phyloP scores from a whole-genome alignment of 2,329 filamentous ascomycete species.

The Neopestalotiopsis clavispora region DNA sequence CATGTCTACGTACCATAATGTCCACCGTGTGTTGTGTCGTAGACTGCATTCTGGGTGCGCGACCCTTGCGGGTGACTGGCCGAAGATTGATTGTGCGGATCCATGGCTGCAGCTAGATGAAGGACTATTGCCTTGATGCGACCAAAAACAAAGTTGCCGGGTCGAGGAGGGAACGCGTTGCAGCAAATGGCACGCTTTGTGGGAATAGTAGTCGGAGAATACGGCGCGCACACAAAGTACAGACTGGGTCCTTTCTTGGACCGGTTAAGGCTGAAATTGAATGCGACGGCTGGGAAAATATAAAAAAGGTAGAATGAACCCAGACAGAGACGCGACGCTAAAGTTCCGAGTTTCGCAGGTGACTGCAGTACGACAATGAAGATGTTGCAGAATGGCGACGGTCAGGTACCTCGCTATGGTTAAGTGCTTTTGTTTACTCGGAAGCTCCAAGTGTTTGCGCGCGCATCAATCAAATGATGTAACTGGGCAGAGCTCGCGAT shows the following conservation, averaged over 20 bases:
- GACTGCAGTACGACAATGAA: background rate
- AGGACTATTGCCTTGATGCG: background rate
- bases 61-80: slow-evolving; percentile 61
- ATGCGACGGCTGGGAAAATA: background rate
- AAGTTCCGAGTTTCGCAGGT: background rate
- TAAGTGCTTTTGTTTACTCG: slow-evolving; percentile 27
- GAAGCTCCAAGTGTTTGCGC: slow-evolving; percentile 14
- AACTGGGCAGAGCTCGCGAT: slow-evolving; percentile 32
- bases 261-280: background rate
- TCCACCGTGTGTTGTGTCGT: slow-evolving; percentile 75
- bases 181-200: slow-evolving; percentile 7
- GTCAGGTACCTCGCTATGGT: background rate
- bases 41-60: slow-evolving; percentile 47
- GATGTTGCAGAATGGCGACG: background rate
- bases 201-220: background rate
- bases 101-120: slow-evolving; percentile 48
- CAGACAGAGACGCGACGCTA: background rate
- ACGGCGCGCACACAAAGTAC: background rate
- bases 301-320: background rate
- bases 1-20: slow-evolving; percentile 69
- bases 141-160: background rate
- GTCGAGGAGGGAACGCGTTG: background rate
- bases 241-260: background rate
- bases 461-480: slow-evolving; percentile 30
- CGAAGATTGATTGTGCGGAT: slow-evolving; percentile 56